A percentile compares a stretch with the other conserved stretches of the same genome.
Conservation (phyloP, 306 rosid species). For the Quercus dentata region DNA sequence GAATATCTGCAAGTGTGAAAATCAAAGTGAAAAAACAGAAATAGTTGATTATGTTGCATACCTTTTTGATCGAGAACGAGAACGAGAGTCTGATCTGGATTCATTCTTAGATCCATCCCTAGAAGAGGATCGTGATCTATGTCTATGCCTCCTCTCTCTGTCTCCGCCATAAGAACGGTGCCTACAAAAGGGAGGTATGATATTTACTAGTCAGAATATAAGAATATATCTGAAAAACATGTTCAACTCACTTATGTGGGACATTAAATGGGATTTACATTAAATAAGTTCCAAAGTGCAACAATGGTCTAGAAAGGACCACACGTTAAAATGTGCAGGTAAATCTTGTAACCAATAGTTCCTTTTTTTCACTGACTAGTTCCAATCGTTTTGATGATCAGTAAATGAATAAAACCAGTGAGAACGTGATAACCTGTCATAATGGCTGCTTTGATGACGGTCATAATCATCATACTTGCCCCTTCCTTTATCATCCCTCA, state of each 20-base stretch:
- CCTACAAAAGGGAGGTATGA: constrained; percentile 31
- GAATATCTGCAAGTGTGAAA: constrained; percentile 9
- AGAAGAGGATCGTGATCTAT: constrained; percentile 40
- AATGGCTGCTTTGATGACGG: constrained; percentile 34
- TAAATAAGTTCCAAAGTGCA: not conserved
- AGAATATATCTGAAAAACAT: not conserved
- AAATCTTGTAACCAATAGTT: not conserved
- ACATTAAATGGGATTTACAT: not conserved
- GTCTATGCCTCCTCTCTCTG: constrained; percentile 53
- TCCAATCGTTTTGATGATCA: not conserved
- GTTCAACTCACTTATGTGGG: not conserved
- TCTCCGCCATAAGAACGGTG: constrained; percentile 38
- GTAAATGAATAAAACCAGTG: not conserved
- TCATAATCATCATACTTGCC: constrained; percentile 30
- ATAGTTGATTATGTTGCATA: not conserved
- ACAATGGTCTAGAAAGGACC: not conserved
- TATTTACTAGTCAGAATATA: not conserved
- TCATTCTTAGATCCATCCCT: constrained; percentile 40
- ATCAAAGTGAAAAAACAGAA: constrained; percentile 1
- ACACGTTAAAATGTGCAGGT: not conserved
- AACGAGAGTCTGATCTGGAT: constrained; percentile 56
- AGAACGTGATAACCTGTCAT: constrained; percentile 45
- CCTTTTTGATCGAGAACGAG: constrained; percentile 57
- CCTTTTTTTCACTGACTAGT: too few species aligned
- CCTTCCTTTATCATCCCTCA: constrained; percentile 44